Evolutionary conservation across 192 early-diverging fungal species (phyloP).

Genomic region (Coemansia sp.): DNA sequence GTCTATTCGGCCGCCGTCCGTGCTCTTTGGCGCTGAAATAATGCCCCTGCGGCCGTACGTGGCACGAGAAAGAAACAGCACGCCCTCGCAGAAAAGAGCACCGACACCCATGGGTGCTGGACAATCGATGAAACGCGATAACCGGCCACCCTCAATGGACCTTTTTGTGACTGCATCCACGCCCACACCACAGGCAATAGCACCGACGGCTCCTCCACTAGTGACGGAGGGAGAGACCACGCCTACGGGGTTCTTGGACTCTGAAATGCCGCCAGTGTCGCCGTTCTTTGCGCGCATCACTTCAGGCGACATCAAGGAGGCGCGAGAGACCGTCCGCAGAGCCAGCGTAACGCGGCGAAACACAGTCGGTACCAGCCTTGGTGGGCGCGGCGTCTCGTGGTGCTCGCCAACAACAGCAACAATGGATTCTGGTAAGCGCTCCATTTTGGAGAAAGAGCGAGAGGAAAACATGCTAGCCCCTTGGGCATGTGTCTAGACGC

Average conservation of each 20-base stretch:
- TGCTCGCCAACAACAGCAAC: constrained; percentile 8
- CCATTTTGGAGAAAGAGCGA: neutral
- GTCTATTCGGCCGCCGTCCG: constrained; percentile 32
- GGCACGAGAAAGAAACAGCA: neutral
- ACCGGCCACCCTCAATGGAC: constrained; percentile 4
- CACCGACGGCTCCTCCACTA: neutral
- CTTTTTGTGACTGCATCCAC: neutral
- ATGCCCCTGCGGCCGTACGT: neutral
- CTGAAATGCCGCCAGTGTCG: constrained; percentile 48
- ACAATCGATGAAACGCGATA: neutral
- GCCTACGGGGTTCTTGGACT: constrained; percentile 21
- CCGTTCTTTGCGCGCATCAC: constrained; percentile 44
- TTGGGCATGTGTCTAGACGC: too few species aligned
- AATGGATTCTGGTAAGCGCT: constrained; percentile 12
- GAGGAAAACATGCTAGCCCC: too few species aligned
- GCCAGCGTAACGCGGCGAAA: constrained; percentile 28
- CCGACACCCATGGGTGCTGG: neutral
- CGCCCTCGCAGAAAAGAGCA: neutral
- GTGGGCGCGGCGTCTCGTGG: constrained; percentile 4
- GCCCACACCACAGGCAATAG: neutral
- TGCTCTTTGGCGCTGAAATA: constrained; percentile 15
- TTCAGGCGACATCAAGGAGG: constrained; percentile 21
- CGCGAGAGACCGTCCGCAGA: constrained; percentile 27
- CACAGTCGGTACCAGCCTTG: neutral
- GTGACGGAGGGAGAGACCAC: neutral